Percentiles rank a stretch among this genome's conserved stretches.
Evolutionary conservation across 106 monocot genomes (phyloP).

Genomic region (Vanilla planifolia): DNA sequence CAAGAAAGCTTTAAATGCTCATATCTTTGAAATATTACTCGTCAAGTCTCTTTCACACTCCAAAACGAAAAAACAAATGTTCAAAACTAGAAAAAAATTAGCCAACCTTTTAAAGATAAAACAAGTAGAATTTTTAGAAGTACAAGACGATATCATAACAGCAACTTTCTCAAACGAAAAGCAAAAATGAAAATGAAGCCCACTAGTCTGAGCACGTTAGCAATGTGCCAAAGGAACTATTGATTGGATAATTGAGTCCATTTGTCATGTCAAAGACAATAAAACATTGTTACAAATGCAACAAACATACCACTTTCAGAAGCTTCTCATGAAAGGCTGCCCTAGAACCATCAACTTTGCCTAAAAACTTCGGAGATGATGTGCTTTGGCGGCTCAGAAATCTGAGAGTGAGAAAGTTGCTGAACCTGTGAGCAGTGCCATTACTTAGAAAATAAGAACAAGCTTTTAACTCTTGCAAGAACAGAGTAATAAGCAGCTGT

Average conservation of each 20-base stretch:
- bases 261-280: too few relatives aligned
- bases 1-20: neutral
- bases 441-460: neutral
- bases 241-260: neutral
- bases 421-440: constrained; percentile 25
- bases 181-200: neutral
- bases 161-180: neutral
- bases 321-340: constrained; percentile 24
- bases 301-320: constrained; percentile 33
- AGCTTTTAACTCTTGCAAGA: neutral
- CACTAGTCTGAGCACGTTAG: neutral
- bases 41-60: neutral
- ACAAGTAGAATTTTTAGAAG: too few relatives aligned
- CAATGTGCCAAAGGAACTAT: neutral
- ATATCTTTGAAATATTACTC: neutral
- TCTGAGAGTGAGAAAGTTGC: constrained; percentile 29
- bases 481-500: neutral
- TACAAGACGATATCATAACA: neutral
- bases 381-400: constrained; percentile 27
- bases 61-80: neutral
- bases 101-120: too few relatives aligned
- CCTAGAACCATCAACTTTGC: constrained; percentile 21
- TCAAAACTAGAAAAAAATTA: too few relatives aligned
- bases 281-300: neutral
- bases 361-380: constrained; percentile 27